phyloP scores from a whole-genome alignment of 768 basidiomycete genomes.

The Heimioporus sp. region DNA sequence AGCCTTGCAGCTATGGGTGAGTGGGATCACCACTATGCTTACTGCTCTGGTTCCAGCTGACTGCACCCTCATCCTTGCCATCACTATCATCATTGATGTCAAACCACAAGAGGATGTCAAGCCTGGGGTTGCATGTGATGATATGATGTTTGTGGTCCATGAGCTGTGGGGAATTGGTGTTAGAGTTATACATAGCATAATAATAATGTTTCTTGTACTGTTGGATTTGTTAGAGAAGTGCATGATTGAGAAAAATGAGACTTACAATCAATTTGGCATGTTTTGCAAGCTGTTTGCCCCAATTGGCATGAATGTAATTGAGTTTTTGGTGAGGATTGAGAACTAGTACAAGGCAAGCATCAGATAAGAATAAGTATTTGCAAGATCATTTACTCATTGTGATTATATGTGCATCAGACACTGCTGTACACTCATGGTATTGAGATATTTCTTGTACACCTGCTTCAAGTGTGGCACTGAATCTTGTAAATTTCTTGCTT shows the following conservation, averaged over 20 bases:
- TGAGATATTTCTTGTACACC: background rate
- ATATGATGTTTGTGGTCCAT: background rate
- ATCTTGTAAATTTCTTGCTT: conserved; percentile 2
- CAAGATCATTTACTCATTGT: conserved; percentile 10
- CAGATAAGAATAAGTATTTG: background rate
- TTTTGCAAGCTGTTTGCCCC: background rate
- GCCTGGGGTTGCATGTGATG: conserved; percentile 3
- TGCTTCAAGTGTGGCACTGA: background rate
- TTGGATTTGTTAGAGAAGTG: background rate
- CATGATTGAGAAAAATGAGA: no score
- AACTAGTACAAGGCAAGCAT: background rate
- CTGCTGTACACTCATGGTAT: background rate
- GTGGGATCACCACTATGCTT: background rate
- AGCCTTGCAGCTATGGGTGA: conserved; percentile 1
- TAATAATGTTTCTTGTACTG: conserved; percentile 6
- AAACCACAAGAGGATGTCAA: background rate
- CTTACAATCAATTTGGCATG: background rate
- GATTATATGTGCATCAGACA: background rate
- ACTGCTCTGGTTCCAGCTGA: no score
- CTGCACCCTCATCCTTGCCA: no score
- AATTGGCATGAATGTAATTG: conserved; percentile 3
- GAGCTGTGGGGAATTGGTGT: background rate
- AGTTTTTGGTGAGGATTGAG: conserved; percentile 5
- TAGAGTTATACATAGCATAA: background rate
- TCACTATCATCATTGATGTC: background rate